Base-by-base conservation (phyloP, 441 rosid species). In the Corymbia citriodora region DNA sequence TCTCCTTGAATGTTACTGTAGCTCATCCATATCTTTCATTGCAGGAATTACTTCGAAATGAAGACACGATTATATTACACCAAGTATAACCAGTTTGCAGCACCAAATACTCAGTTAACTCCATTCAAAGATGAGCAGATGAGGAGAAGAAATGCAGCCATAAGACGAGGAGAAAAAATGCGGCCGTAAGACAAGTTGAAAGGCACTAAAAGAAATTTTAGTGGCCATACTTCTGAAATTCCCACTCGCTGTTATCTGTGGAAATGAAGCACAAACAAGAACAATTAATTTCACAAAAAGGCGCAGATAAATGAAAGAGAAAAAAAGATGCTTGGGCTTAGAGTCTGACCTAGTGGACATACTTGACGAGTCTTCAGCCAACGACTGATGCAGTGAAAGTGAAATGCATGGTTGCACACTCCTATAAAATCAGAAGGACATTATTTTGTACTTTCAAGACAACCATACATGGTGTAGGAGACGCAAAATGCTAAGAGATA, bases 341-440 rank as follows among this genome's bases (percentile, higher is more conserved):
- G 82, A 61, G 61, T 54, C 93, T 87, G 94, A 98, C 99, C 99
- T 49, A 98, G 91, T 59, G 99, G 99, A 48, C 99, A 97, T 36
- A 96, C 99, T 96, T 96, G 99, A 55, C 99, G 99, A 88, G 99
- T 97, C 95, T 98, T 98, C 85, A 98, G 93, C 99, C 99, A 98
- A 79, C 99, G 93, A 92, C 99, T 98, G 94, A 98, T 98, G 94
- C 99, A 98, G 90, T 97, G 99, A 90, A 98, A 98, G 94, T 98
- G 99, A 91, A 98, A 98, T 12, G 99, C 99, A 92, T 97, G 99
- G 90, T 97, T 97, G 94, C 99, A 97, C 49, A 97, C 97, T 33
- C 98, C 99, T 97, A 91, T 83, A 91, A 61, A 23, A 45, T 87
- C 27, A 49, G 81, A 59, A 55, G 5, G n/a, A 45, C 17, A 4